phyloP scores from a whole-genome alignment of 495 filamentous ascomycete species.

The Penicillium coffeae region DNA sequence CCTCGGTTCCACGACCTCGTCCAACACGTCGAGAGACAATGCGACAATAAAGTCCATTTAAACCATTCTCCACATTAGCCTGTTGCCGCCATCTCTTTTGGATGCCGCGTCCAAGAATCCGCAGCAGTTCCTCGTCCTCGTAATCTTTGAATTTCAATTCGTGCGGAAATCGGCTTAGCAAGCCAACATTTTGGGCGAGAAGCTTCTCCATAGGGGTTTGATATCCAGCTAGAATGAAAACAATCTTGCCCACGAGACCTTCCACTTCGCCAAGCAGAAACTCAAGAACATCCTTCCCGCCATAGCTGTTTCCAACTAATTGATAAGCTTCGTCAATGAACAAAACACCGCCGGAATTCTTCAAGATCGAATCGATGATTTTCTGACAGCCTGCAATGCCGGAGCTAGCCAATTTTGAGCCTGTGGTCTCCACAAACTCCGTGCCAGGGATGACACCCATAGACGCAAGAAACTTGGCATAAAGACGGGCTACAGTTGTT shows the following conservation, averaged over 20 bases:
- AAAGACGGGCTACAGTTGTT: slow-evolving; percentile 76
- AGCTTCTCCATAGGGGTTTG: slow-evolving; percentile 75
- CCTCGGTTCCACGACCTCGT: slow-evolving; percentile 45
- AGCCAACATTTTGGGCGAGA: slow-evolving; percentile 72
- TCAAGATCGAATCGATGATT: slow-evolving; percentile 52
- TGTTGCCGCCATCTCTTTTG: slow-evolving; percentile 41
- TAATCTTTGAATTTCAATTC: slow-evolving; percentile 67
- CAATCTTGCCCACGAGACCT: slow-evolving; percentile 68
- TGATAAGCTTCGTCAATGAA: slow-evolving; percentile 79
- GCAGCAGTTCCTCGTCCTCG: slow-evolving; percentile 57
- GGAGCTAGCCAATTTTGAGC: slow-evolving; percentile 59
- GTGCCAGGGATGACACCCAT: slow-evolving; percentile 53
- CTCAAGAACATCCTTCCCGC: slow-evolving; percentile 63
- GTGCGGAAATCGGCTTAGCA: slow-evolving; percentile 68
- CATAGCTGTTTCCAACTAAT: slow-evolving; percentile 42
- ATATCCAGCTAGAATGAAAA: slow-evolving; percentile 77
- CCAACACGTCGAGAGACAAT: slow-evolving; percentile 53
- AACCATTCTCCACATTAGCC: slow-evolving; percentile 60
- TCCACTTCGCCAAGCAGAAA: slow-evolving; percentile 74
- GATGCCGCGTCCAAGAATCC: slow-evolving; percentile 49
- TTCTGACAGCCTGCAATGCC: slow-evolving; percentile 56
- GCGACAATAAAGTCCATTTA: slow-evolving; percentile 59
- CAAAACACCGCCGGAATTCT: slow-evolving; percentile 61
- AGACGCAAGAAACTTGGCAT: slow-evolving; percentile 63
- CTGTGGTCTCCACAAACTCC: slow-evolving; percentile 63